phyloP scores from a whole-genome alignment of 352 stramenopile species.

The Globisporangium takayamanum region DNA sequence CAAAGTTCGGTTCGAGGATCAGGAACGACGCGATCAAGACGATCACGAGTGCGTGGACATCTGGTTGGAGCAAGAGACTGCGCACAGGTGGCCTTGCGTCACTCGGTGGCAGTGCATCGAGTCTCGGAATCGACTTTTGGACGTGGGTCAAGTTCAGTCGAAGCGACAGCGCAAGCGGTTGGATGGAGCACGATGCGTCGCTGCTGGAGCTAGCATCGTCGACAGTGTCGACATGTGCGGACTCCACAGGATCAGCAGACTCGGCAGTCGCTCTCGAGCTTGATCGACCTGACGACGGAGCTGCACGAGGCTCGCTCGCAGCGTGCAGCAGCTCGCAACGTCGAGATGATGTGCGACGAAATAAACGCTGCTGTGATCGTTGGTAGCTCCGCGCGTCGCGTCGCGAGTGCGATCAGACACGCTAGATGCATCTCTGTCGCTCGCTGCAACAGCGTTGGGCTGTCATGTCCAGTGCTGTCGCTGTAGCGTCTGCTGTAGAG shows the following conservation, averaged over 20 bases:
- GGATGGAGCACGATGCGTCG: background rate
- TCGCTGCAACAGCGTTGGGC: slow-evolving; percentile 10
- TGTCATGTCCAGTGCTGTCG: slow-evolving; percentile 13
- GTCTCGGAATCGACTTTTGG: background rate
- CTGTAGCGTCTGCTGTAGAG: slow-evolving; percentile 20
- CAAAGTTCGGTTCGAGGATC: slow-evolving; percentile 26
- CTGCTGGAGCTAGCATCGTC: too few species aligned
- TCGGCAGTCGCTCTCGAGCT: background rate
- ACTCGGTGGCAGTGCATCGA: background rate
- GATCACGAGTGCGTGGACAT: slow-evolving; percentile 24
- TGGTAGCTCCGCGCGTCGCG: slow-evolving; percentile 18
- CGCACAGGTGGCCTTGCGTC: too few species aligned
- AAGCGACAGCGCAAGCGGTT: background rate
- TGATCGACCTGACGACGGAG: too few species aligned
- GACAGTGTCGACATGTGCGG: background rate
- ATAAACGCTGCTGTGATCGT: slow-evolving; percentile 28
- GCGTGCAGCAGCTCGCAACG: slow-evolving; percentile 16
- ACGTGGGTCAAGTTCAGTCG: slow-evolving; percentile 7
- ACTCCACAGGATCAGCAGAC: background rate
- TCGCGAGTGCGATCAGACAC: slow-evolving; percentile 32
- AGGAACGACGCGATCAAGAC: slow-evolving; percentile 25
- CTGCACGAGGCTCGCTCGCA: background rate
- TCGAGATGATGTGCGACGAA: slow-evolving; percentile 13
- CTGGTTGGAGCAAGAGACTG: slow-evolving; percentile 7
- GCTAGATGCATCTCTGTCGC: slow-evolving; percentile 26